Evolutionary conservation across 2,329 filamentous ascomycete species (phyloP).

Genomic region (Beauveria rudraprayagi): DNA sequence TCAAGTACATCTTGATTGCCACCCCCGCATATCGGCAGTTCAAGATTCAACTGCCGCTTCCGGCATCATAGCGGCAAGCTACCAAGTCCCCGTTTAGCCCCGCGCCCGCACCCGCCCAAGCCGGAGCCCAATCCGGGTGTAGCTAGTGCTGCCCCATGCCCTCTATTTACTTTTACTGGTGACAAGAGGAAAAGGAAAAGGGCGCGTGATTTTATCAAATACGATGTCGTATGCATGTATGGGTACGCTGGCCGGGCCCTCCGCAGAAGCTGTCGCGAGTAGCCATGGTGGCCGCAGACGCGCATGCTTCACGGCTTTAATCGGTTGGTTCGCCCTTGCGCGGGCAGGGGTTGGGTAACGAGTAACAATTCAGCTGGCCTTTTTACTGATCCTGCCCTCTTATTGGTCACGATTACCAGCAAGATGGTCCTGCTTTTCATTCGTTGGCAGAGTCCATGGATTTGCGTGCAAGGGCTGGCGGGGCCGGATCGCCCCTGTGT

Average conservation of each 20-base stretch:
- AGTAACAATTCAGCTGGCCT: background rate
- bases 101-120: too few species aligned
- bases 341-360: background rate
- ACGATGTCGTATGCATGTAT: too few species aligned
- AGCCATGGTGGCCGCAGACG: background rate
- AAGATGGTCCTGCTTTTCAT: background rate
- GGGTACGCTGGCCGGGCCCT: too few species aligned
- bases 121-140: too few species aligned
- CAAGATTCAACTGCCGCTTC: background rate
- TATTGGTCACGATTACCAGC: background rate
- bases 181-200: too few species aligned
- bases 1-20: background rate
- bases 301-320: background rate
- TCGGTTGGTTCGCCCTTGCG: background rate
- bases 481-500: background rate
- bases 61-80: background rate
- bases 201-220: too few species aligned
- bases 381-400: background rate
- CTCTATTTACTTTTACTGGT: too few species aligned
- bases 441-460: background rate
- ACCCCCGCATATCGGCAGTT: slow-evolving; percentile 8
- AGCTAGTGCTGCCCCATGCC: too few species aligned
- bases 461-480: too few species aligned
- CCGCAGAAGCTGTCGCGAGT: background rate
- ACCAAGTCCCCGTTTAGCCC: too few species aligned